A percentile compares a stretch with the other conserved stretches of the same genome.
These are phyloP conservation scores for Leishmania arabica DNA, from an alignment of 208 protist genomes.

Conservation along the genomic window DNA sequence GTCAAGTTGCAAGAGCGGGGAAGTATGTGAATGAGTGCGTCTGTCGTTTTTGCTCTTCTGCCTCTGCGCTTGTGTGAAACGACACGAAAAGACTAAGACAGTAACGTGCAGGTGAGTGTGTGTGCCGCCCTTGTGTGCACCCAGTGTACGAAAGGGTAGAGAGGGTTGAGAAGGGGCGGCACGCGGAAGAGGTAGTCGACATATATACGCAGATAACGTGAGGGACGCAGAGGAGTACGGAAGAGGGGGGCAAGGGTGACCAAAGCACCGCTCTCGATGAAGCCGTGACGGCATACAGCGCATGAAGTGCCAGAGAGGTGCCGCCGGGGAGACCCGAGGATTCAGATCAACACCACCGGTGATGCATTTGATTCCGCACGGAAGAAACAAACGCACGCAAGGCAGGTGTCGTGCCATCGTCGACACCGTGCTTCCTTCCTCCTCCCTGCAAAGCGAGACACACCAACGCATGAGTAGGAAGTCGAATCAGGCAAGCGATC, in stretches of 20 bases:
- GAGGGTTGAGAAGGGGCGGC: not conserved
- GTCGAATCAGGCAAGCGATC: not conserved
- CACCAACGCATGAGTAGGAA: not conserved
- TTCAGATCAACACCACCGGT: not conserved
- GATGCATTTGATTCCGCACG: not conserved
- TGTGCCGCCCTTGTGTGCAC: conserved; percentile 1
- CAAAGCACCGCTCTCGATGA: not conserved
- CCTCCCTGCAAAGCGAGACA: not conserved
- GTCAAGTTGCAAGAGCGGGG: conserved; percentile 9
- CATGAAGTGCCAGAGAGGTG: not conserved
- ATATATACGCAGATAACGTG: not conserved
- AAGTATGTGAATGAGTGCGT: conserved; percentile 5
- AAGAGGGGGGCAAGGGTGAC: not conserved
- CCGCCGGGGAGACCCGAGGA: not conserved
- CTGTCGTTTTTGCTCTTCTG: not conserved
- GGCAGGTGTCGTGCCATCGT: not conserved
- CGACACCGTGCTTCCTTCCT: not conserved
- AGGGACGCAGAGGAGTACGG: not conserved
- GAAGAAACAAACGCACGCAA: not conserved
- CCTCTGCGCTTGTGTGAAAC: not conserved
- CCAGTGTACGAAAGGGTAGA: not conserved
- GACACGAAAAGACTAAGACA: not conserved
- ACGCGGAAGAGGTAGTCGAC: not conserved
- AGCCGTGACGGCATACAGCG: not conserved
- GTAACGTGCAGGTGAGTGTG: not conserved